Evolutionary conservation across 2,329 filamentous ascomycete genomes (phyloP).

Genomic region (Penicillium carneum): DNA sequence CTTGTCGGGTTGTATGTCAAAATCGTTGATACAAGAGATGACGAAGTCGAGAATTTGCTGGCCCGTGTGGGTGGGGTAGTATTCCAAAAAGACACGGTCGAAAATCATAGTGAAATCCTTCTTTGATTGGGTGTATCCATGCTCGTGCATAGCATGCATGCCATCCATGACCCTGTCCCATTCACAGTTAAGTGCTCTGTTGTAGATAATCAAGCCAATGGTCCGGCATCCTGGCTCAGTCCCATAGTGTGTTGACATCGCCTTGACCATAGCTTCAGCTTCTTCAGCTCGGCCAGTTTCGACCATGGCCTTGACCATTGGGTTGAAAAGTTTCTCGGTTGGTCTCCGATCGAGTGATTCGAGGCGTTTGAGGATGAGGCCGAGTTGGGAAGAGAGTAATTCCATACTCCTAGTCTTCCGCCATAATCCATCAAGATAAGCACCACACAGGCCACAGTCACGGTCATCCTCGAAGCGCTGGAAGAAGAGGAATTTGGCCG

Average conservation of each 20-base stretch:
- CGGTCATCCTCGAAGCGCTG: slow-evolving; percentile 43
- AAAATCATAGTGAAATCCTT: slow-evolving; percentile 45
- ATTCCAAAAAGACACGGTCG: slow-evolving; percentile 53
- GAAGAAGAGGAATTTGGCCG: slow-evolving; percentile 49
- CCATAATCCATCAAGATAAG: slow-evolving; percentile 50
- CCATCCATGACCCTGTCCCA: slow-evolving; percentile 51
- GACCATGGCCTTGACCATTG: slow-evolving; percentile 51
- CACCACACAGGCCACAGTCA: slow-evolving; percentile 46
- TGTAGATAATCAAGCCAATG: slow-evolving; percentile 48
- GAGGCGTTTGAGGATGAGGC: slow-evolving; percentile 40
- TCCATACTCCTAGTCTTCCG: slow-evolving; percentile 50
- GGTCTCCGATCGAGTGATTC: slow-evolving; percentile 40
- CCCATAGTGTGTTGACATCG: slow-evolving; percentile 44
- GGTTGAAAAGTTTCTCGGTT: slow-evolving; percentile 52
- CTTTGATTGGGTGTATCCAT: slow-evolving; percentile 40
- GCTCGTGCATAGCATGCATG: slow-evolving; percentile 49
- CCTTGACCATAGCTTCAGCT: slow-evolving; percentile 46
- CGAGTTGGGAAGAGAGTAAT: slow-evolving; percentile 45
- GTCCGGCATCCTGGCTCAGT: slow-evolving; percentile 45
- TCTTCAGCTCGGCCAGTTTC: slow-evolving; percentile 47
- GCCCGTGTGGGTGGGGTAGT: slow-evolving; percentile 48
- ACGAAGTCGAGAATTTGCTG: slow-evolving; percentile 47
- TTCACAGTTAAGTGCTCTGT: slow-evolving; percentile 48
- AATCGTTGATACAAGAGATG: slow-evolving; percentile 45
- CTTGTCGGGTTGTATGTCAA: slow-evolving; percentile 47